Base-by-base conservation (phyloP, 768 basidiomycete genomes). In the Phylloporus scabripes region DNA sequence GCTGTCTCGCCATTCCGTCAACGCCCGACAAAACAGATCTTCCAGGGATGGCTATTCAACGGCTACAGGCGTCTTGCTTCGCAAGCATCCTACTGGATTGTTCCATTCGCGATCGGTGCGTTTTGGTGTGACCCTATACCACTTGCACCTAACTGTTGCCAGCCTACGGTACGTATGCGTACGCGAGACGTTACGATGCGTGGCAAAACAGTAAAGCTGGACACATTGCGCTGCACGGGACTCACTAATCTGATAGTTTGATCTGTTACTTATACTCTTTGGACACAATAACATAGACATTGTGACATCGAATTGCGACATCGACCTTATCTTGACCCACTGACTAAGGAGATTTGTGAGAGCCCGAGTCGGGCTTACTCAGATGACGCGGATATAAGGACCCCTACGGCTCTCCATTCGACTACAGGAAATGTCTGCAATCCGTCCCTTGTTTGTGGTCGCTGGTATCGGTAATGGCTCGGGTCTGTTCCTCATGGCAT, bases 1-100 rank as follows among this genome's bases (percentile, higher is more conserved):
- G 93, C 78, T 55, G 61, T 93, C 54, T 92, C 92, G n/a, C 87
- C 91, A 7, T 87, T 79, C 74, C 82, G 84, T 65, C 79, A 86
- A 56, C 82, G 80, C 51, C 81, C 87, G 15, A 79, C 83, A 36
- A 82, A 85, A 42, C 74, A 86, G 47, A 79, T 83, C 60, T 64
- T 92, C 62, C 75, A 76, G 48, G 80, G 70, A 56, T 95, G 89
- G 75, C 64, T 92, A 58, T 90, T 92, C 78, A 92, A 92, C 70
- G 92, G 91, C 32, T 87, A 83, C 75, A 77, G 76, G 46, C 82
- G 93, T 54, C 66, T 92, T 45, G 80, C 82, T 34, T 74, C 74
- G 49, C 86, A 93, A 63, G 72, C 81, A 28, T 72, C 88, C 36
- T 93, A 92, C 73, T 89, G 86, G 70, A 73, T 80, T 45, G 65